Conservation (phyloP, 1,139 yeast genomes). For the Yamadazyma conglobata region DNA sequence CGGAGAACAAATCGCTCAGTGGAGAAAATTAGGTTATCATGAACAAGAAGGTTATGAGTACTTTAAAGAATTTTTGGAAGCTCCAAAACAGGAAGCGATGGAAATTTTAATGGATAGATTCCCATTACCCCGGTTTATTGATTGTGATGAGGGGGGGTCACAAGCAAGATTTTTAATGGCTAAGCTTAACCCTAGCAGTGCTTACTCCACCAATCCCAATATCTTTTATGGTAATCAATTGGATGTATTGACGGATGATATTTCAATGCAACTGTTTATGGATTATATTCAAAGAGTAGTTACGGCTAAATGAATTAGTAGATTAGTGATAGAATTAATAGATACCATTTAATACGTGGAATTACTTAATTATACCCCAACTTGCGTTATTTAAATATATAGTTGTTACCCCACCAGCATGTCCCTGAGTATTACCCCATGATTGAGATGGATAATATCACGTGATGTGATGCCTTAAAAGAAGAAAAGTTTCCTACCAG, state of each 20-base stretch:
- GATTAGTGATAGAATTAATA: no score
- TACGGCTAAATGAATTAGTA: slow-evolving; percentile 13
- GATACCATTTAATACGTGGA: no score
- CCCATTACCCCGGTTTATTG: slow-evolving; percentile 94
- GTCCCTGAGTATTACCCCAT: no score
- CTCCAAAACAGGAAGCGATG: slow-evolving; percentile 68
- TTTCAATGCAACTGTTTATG: slow-evolving; percentile 67
- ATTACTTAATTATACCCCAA: no score
- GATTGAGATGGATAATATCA: no score
- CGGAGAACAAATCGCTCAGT: slow-evolving; percentile 64
- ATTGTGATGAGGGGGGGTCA: slow-evolving; percentile 77
- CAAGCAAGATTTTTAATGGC: slow-evolving; percentile 77
- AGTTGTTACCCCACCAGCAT: no score
- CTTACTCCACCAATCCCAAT: slow-evolving; percentile 45
- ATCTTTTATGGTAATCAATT: slow-evolving; percentile 29
- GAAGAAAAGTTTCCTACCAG: no score
- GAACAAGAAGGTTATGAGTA: slow-evolving; percentile 61
- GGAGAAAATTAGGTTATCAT: slow-evolving; percentile 69
- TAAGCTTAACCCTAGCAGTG: slow-evolving; percentile 69
- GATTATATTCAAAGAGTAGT: slow-evolving; percentile 46
- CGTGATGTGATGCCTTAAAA: no score
- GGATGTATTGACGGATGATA: slow-evolving; percentile 65
- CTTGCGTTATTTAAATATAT: no score
- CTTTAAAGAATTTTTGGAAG: slow-evolving; percentile 56
- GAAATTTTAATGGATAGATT: slow-evolving; percentile 64